phyloP scores from a whole-genome alignment of 208 protist genomes.

The Leishmania major region DNA sequence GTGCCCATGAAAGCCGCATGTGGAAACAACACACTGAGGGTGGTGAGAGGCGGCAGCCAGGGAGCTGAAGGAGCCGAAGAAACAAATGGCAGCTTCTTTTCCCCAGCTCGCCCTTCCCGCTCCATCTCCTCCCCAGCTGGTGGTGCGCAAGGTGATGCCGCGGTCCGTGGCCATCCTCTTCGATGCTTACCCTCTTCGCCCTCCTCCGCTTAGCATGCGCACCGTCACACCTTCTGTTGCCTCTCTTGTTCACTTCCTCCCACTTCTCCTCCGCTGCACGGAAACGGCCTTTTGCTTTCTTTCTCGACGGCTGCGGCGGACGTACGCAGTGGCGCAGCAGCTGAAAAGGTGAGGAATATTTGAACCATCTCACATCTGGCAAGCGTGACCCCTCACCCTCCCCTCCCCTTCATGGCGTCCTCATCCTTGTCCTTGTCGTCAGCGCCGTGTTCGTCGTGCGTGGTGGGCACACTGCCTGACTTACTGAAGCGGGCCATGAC shows the following conservation, averaged over 20 bases:
- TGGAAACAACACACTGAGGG: no score
- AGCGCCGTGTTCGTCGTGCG: constrained; percentile 1
- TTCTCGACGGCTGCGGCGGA: not conserved
- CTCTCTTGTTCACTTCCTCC: not conserved
- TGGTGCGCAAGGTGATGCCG: not conserved
- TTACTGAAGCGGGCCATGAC: not conserved
- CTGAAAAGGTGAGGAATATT: not conserved
- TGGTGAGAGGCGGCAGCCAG: not conserved
- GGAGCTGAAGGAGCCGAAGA: not conserved
- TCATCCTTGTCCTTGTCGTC: not conserved
- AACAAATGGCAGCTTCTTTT: not conserved
- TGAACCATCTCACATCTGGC: not conserved
- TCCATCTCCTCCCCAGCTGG: not conserved
- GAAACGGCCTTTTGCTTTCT: not conserved
- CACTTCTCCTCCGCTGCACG: not conserved
- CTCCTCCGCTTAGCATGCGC: not conserved
- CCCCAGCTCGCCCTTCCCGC: not conserved
- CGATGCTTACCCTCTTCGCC: not conserved
- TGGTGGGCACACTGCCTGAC: constrained; percentile 8
- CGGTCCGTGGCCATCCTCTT: not conserved
- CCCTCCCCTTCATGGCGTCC: not conserved
- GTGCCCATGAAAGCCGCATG: not conserved
- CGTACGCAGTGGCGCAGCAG: not conserved
- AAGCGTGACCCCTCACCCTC: not conserved
- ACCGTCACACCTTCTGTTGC: not conserved